Percentiles rank a stretch among this genome's conserved stretches.
Evolutionary conservation across 2,329 filamentous ascomycete species (phyloP).

Genomic region (Pseudocercospora eumusae): DNA sequence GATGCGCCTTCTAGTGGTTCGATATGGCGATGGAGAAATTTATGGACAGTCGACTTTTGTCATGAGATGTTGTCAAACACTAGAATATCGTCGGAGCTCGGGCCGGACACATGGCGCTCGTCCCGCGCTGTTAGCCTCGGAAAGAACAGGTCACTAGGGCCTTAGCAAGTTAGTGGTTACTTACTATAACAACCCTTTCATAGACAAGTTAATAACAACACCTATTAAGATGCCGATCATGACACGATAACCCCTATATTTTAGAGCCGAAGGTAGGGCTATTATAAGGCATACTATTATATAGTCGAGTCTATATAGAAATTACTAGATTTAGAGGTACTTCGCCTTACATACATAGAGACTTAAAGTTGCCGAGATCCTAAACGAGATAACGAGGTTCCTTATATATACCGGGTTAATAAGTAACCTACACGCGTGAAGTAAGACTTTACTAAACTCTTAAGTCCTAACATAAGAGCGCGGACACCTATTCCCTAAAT

Average conservation of each 20-base stretch:
- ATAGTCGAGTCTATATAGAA: neutral
- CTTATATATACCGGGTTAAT: too few relatives aligned
- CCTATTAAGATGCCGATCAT: neutral
- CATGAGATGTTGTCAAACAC: neutral
- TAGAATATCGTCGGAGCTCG: too few relatives aligned
- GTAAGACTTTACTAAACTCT: too few relatives aligned
- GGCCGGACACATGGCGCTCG: conserved; percentile 16
- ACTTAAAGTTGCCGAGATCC: too few relatives aligned
- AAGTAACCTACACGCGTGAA: too few relatives aligned
- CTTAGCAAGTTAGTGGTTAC: neutral
- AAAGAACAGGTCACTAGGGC: neutral
- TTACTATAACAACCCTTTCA: neutral
- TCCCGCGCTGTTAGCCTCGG: neutral
- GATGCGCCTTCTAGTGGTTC: neutral
- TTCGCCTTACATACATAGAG: too few relatives aligned
- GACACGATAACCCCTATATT: neutral
- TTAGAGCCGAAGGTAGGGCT: neutral
- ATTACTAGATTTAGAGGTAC: neutral
- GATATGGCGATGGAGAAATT: neutral
- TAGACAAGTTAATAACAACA: neutral
- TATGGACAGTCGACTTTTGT: neutral
- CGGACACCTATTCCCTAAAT: too few relatives aligned
- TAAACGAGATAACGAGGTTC: too few relatives aligned
- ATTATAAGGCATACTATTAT: neutral
- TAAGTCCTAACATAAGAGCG: too few relatives aligned